A percentile compares a stretch with the other conserved stretches of the same genome.
Evolutionary conservation across 179 eudicot species (phyloP).

Genomic region (Kewa caespitosa): DNA sequence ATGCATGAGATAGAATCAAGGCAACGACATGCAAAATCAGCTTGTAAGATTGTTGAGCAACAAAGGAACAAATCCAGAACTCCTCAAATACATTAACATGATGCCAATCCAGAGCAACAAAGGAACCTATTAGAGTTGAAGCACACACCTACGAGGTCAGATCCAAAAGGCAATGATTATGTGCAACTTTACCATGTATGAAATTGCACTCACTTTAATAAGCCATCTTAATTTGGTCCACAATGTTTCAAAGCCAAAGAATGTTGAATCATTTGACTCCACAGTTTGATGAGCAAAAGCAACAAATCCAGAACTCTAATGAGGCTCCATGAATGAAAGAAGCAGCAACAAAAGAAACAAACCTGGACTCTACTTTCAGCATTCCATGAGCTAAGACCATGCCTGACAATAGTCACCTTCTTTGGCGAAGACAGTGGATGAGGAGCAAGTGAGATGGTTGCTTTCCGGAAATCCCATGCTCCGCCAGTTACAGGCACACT

Average conservation of each 20-base stretch:
- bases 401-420: conserved; percentile 69
- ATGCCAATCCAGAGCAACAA: too few species aligned
- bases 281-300: background rate
- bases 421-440: conserved; percentile 46
- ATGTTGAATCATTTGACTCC: too few species aligned
- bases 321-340: background rate
- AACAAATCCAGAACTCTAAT: background rate
- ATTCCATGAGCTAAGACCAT: conserved; percentile 81
- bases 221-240: too few species aligned
- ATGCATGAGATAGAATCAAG: background rate
- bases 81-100: too few species aligned
- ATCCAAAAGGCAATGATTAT: too few species aligned
- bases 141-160: too few species aligned
- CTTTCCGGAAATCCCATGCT: conserved; percentile 56
- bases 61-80: background rate
- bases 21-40: background rate
- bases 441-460: conserved; percentile 60
- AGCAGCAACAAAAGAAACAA: conserved; percentile 12
- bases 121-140: too few species aligned
- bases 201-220: too few species aligned
- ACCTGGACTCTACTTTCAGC: conserved; percentile 71
- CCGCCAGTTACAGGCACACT: conserved; percentile 56
- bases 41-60: conserved; percentile 1
- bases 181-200: too few species aligned
- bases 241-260: too few species aligned